Conservation (phyloP, 2,329 filamentous ascomycete genomes). For the Penicillium decumbens region DNA sequence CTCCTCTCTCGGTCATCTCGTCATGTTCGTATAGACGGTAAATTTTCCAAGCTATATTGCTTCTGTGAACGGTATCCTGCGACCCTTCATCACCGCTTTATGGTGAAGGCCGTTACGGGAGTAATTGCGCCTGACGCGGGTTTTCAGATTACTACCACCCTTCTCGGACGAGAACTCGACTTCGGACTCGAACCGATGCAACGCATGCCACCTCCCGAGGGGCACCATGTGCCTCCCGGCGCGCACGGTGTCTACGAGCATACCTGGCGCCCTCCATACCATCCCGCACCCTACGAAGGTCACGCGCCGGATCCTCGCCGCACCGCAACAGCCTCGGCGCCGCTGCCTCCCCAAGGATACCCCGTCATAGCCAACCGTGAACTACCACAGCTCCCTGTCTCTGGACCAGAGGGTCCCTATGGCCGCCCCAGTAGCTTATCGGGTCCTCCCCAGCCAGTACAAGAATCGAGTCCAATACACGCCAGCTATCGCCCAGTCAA, state of each 20-base stretch:
- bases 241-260: conserved; percentile 30
- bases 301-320: conserved; percentile 28
- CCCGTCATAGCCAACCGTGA: conserved; percentile 32
- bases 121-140: conserved; percentile 7
- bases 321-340: conserved; percentile 26
- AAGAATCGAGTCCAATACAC: conserved; percentile 27
- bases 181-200: conserved; percentile 22
- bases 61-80: conserved; percentile 7
- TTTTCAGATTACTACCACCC: background rate
- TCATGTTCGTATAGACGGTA: conserved; percentile 11
- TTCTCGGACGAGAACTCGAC: conserved; percentile 5
- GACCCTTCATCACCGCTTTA: background rate
- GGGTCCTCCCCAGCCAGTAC: conserved; percentile 26
- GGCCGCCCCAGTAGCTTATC: conserved; percentile 31
- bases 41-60: conserved; percentile 7
- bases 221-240: conserved; percentile 25
- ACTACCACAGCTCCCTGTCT: conserved; percentile 31
- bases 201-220: conserved; percentile 32
- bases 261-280: conserved; percentile 28
- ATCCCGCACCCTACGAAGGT: conserved; percentile 28
- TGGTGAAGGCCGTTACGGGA: background rate
- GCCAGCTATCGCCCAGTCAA: conserved; percentile 32
- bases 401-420: conserved; percentile 28
- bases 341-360: conserved; percentile 29
- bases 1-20: background rate